Base-by-base conservation (phyloP, 2,329 filamentous ascomycete genomes). In the Penicillium palitans region DNA sequence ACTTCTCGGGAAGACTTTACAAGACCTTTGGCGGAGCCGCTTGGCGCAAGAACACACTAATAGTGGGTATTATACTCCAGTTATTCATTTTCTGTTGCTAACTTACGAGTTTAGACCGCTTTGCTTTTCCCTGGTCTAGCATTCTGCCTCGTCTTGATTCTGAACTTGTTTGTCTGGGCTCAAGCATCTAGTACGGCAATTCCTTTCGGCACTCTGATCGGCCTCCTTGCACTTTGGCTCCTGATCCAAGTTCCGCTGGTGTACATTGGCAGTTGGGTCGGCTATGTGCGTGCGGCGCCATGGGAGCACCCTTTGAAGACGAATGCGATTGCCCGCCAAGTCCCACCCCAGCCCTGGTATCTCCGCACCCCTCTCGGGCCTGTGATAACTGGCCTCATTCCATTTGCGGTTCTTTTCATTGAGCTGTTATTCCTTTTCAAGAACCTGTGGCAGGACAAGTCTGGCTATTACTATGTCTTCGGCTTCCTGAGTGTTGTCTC, bases 101-200 rank as follows among this genome's bases (percentile, higher is more conserved):
- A 68, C 52, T 40, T 21, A 39, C 13, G 15, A 29, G 4, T 58
- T 3, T 63, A 81, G 70, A 96, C 91, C 4, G 90, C 90, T 0
- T 79, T 88, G 10, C 81, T 96, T 3, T 90, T 96, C 70, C 91
- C 91, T 0, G 91, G 91, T 1, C 81, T 95, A 6, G 78, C 90
- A 0, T 96, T 96, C 70, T 80, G 82, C 9, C 81, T 90, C 31
- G 78, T 93, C 37, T 91, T 96, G 75, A 82, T 93, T 50, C 82
- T 96, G 59, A 96, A 96, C 72, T 81, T 96, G 10, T 96, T 96
- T 71, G 90, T 95, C 58, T 96, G 91, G 91, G 88, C 90, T 0
- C 90, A 96, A 75, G 90, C 91, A 0, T 95, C 90, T 12, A 93
- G 89, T 73, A 96, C 91, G 1, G 91, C 91, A 1, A 87, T 96